A percentile compares a stretch with the other conserved stretches of the same genome.
These are phyloP conservation scores for Ettlia oleoabundans DNA, from an alignment of 139 green algal species.

Conservation along the genomic window DNA sequence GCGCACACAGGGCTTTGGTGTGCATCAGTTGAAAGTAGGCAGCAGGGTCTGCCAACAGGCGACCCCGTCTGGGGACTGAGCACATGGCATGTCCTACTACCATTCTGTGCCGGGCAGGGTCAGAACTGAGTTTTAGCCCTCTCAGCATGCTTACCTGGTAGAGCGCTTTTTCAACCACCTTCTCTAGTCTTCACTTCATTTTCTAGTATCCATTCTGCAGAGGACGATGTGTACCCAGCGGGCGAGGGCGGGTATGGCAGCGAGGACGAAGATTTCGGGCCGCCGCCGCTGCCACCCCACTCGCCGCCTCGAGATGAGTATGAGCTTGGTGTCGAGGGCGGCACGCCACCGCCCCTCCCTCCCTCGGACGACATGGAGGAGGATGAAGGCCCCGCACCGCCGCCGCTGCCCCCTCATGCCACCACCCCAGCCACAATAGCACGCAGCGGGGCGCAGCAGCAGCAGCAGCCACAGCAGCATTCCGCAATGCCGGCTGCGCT, in stretches of 20 bases:
- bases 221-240: not conserved
- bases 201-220: not conserved
- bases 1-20: too few species aligned
- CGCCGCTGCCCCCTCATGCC: not conserved
- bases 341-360: not conserved
- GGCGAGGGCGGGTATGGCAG: not conserved
- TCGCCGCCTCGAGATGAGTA: conserved; percentile 26
- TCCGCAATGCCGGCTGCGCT: too few species aligned
- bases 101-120: too few species aligned
- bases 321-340: not conserved
- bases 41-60: too few species aligned
- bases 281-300: conserved; percentile 32
- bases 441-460: not conserved
- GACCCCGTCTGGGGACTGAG: too few species aligned
- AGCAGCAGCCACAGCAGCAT: too few species aligned
- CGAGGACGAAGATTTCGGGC: conserved; percentile 18
- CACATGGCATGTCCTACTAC: too few species aligned
- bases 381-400: not conserved
- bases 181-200: too few species aligned
- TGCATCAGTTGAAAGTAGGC: too few species aligned
- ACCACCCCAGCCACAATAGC: not conserved
- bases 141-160: too few species aligned
- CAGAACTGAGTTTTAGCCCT: too few species aligned
- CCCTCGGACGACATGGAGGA: not conserved
- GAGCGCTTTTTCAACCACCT: too few species aligned